Evolutionary conservation across 2,329 filamentous ascomycete genomes (phyloP).

Genomic region (Talaromyces albobiverticillius): DNA sequence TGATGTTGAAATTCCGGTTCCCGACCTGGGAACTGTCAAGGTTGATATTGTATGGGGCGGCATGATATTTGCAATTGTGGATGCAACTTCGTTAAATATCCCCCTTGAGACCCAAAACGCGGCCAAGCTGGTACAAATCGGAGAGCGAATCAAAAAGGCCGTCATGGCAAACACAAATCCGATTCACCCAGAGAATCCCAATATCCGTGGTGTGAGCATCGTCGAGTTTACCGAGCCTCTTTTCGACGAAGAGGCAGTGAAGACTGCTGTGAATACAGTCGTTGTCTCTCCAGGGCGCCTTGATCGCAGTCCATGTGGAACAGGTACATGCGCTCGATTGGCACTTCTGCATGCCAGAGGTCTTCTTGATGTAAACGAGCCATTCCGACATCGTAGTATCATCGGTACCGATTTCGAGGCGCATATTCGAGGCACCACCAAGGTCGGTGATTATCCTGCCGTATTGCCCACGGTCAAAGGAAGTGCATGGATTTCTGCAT

Average conservation of each 20-base stretch:
- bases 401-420: conserved; percentile 44
- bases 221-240: conserved; percentile 40
- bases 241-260: conserved; percentile 19
- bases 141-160: conserved; percentile 43
- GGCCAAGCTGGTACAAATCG: conserved; percentile 39
- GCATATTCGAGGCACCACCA: conserved; percentile 36
- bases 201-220: conserved; percentile 41
- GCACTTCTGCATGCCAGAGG: conserved; percentile 45
- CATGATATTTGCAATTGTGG: conserved; percentile 46
- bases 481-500: conserved; percentile 46
- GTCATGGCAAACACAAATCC: conserved; percentile 35
- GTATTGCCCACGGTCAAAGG: conserved; percentile 44
- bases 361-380: conserved; percentile 34
- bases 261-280: conserved; percentile 38
- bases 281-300: conserved; percentile 47
- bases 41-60: conserved; percentile 50
- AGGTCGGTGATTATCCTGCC: conserved; percentile 39
- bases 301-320: conserved; percentile 48
- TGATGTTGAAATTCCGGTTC: conserved; percentile 39
- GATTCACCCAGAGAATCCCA: conserved; percentile 44
- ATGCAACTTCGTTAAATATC: conserved; percentile 37
- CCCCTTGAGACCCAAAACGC: conserved; percentile 32
- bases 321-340: conserved; percentile 44
- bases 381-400: conserved; percentile 41
- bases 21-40: conserved; percentile 37